These are phyloP conservation scores for Butyriboletus loyo DNA, from an alignment of 768 basidiomycete species.

Conservation along the genomic window DNA sequence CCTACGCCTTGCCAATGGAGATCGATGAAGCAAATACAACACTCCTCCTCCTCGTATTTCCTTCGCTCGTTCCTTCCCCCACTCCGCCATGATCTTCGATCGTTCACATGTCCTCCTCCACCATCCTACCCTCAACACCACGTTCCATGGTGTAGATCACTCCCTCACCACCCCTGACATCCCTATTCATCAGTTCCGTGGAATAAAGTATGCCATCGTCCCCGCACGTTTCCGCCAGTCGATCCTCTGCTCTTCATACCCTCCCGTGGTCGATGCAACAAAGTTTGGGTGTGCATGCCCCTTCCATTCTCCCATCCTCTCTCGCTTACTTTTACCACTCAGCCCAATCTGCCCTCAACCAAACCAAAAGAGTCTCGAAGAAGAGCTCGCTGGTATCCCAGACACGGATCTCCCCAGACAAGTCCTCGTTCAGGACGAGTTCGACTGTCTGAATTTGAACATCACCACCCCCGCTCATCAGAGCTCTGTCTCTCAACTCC, in stretches of 20 bases:
- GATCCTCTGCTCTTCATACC: conserved; percentile 54
- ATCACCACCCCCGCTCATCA: conserved; percentile 70
- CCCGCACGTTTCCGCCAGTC: conserved; percentile 79
- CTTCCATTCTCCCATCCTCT: background rate
- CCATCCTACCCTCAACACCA: conserved; percentile 56
- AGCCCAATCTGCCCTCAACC: conserved; percentile 79
- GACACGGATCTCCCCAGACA: conserved; percentile 53
- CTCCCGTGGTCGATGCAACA: conserved; percentile 57
- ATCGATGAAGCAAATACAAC: conserved; percentile 24
- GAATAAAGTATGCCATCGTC: conserved; percentile 73
- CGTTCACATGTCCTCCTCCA: conserved; percentile 36
- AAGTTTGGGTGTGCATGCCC: conserved; percentile 56
- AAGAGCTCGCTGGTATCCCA: conserved; percentile 58
- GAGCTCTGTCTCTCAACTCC: conserved; percentile 49
- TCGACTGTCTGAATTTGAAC: conserved; percentile 77
- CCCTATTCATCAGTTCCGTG: conserved; percentile 68
- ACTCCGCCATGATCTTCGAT: conserved; percentile 27
- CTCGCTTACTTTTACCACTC: conserved; percentile 3
- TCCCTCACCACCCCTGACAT: conserved; percentile 51
- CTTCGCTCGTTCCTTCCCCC: background rate
- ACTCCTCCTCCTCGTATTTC: background rate
- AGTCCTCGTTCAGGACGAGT: conserved; percentile 62
- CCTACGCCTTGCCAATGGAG: conserved; percentile 8
- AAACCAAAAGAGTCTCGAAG: conserved; percentile 48
- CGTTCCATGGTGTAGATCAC: conserved; percentile 66